A percentile compares a stretch with the other conserved stretches of the same genome.
Evolutionary conservation across 345 rosid genomes (phyloP).

Genomic region (Trapa bicornis): DNA sequence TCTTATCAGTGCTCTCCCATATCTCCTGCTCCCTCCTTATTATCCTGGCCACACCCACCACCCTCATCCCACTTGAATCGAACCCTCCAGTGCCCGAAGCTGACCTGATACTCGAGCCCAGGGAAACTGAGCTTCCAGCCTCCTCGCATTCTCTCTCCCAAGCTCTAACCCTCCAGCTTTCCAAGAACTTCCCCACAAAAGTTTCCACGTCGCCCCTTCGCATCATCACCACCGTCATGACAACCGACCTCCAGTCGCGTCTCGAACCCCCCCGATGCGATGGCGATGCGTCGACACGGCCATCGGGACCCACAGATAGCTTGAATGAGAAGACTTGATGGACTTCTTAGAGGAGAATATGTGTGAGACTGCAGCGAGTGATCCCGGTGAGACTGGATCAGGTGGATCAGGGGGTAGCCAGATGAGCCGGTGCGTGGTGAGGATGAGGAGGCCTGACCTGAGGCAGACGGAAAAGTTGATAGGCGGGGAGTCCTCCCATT

Average conservation of each 20-base stretch:
- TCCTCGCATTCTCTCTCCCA: constrained; percentile 42
- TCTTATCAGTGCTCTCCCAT: constrained; percentile 94
- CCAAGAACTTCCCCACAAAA: constrained; percentile 62
- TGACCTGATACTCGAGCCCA: constrained; percentile 13
- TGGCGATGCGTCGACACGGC: constrained; percentile 8
- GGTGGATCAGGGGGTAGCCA: constrained; percentile 76
- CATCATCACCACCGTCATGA: constrained; percentile 49
- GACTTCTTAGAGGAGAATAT: constrained; percentile 42
- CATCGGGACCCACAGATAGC: constrained; percentile 23
- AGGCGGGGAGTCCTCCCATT: constrained; percentile 36
- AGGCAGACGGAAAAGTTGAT: constrained; percentile 24
- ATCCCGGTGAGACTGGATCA: constrained; percentile 13
- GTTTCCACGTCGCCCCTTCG: constrained; percentile 81
- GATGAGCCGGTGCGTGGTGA: constrained; percentile 84
- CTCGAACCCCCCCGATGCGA: constrained; percentile 1
- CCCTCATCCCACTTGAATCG: constrained; percentile 68
- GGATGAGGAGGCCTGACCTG: constrained; percentile 50
- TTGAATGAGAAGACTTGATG: constrained; percentile 72
- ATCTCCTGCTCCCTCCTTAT: constrained; percentile 84
- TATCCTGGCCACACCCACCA: constrained; percentile 94
- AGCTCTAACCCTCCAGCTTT: constrained; percentile 68
- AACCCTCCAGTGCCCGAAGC: constrained; percentile 37
- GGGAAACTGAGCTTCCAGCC: constrained; percentile 18
- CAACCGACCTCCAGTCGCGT: constrained; percentile 28
- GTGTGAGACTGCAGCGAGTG: constrained; percentile 38